Percentiles rank a stretch among this genome's conserved stretches.
These are phyloP conservation scores for Patellifolia procumbens DNA, from an alignment of 179 eudicot genomes.

Conservation along the genomic window DNA sequence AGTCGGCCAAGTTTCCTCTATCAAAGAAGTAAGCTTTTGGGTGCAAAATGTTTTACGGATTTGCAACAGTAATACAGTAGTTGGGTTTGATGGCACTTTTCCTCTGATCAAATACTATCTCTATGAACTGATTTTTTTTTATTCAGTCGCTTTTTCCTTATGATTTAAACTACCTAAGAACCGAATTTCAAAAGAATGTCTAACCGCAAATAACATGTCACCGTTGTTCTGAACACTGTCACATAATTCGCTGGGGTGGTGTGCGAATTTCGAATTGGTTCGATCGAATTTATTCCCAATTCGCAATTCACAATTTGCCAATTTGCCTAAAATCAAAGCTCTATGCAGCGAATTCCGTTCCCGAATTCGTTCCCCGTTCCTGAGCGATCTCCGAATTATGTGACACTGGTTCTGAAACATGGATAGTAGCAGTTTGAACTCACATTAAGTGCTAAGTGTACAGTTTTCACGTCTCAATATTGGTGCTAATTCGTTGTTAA, in stretches of 20 bases:
- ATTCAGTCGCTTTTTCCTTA: not conserved
- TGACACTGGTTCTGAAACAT: not conserved
- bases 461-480: not conserved
- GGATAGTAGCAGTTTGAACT: not conserved
- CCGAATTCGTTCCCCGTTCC: no score
- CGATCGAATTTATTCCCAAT: no score
- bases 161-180: no score
- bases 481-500: not conserved
- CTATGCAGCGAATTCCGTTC: no score
- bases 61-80: not conserved
- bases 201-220: not conserved
- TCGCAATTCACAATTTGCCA: no score
- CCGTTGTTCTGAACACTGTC: not conserved
- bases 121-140: not conserved
- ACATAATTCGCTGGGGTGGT: no score
- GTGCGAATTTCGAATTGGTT: no score
- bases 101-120: not conserved
- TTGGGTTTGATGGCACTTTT: not conserved
- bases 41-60: not conserved
- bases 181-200: not conserved
- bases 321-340: no score
- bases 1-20: conserved; percentile 47
- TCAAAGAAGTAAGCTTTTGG: conserved; percentile 63
- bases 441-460: not conserved
- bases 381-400: no score